Conservation (phyloP, 441 rosid genomes). For the Syzygium malaccense region DNA sequence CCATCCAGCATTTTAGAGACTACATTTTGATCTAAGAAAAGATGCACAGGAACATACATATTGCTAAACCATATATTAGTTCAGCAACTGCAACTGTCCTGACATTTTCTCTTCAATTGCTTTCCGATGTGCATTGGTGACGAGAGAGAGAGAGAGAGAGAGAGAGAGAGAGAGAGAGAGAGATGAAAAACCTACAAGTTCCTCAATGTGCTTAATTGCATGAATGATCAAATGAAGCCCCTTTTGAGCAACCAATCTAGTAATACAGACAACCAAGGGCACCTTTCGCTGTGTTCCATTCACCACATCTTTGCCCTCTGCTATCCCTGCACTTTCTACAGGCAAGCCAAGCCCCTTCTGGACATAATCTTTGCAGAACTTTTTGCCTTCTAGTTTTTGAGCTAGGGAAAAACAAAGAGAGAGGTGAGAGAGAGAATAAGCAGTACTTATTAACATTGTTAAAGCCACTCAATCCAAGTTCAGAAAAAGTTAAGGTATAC, state of each 20-base stretch:
- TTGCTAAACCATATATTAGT: background rate
- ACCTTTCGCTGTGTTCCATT: slow-evolving; percentile 10
- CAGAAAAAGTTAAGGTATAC: background rate
- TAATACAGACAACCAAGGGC: slow-evolving; percentile 47
- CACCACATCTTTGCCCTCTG: slow-evolving; percentile 1
- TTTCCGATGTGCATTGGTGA: background rate
- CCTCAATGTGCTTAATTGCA: slow-evolving; percentile 32
- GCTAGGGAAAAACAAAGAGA: slow-evolving; percentile 16
- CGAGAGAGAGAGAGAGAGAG: background rate
- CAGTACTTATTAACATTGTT: background rate
- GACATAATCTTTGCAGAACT: slow-evolving; percentile 35
- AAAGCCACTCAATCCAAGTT: background rate
- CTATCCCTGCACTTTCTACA: slow-evolving; percentile 6
- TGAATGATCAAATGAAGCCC: slow-evolving; percentile 58
- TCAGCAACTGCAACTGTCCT: background rate
- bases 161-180: background rate
- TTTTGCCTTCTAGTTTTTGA: slow-evolving; percentile 34
- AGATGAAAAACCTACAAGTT: slow-evolving; percentile 28
- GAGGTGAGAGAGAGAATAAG: background rate
- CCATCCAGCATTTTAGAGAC: background rate
- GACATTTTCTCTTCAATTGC: background rate
- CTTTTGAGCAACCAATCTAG: slow-evolving; percentile 52
- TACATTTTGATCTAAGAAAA: background rate
- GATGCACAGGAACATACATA: background rate
- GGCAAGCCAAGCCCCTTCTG: slow-evolving; percentile 47